These are phyloP conservation scores for Epithele typhae DNA, from an alignment of 768 basidiomycete genomes.

Conservation along the genomic window DNA sequence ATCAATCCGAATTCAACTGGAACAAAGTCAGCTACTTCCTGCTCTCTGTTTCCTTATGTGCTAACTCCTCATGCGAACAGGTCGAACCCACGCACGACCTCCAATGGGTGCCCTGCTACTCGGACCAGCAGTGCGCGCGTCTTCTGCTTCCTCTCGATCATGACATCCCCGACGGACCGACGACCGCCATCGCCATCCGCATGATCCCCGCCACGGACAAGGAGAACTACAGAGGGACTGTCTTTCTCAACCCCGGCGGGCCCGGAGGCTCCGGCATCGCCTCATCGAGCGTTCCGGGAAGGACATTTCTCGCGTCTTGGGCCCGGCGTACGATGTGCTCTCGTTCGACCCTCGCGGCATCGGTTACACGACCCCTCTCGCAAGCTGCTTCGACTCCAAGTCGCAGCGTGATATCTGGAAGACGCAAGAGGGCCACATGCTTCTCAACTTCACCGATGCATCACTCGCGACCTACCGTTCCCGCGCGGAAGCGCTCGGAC, in stretches of 20 bases:
- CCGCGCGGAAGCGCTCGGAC: constrained; percentile 4
- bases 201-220: constrained; percentile 13
- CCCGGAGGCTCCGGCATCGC: constrained; percentile 14
- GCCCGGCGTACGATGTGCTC: constrained; percentile 14
- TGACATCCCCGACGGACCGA: constrained; percentile 13
- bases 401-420: constrained; percentile 12
- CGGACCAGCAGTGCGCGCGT: constrained; percentile 12
- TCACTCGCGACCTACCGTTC: constrained; percentile 4
- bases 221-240: constrained; percentile 10
- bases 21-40: too few species aligned
- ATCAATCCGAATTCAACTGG: too few species aligned
- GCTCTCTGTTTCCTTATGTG: too few species aligned
- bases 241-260: constrained; percentile 17
- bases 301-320: constrained; percentile 12
- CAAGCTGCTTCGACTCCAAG: constrained; percentile 15
- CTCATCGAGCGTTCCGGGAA: constrained; percentile 5
- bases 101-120: constrained; percentile 13
- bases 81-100: constrained; percentile 1
- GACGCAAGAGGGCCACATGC: constrained; percentile 6
- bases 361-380: constrained; percentile 12
- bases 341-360: constrained; percentile 19
- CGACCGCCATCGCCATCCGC: constrained; percentile 15
- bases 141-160: constrained; percentile 17
- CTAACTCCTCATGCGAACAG: too few species aligned
- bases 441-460: constrained; percentile 12